phyloP scores from a whole-genome alignment of 1,284 basidiomycete genomes.

The Apiotrichum montevideense region DNA sequence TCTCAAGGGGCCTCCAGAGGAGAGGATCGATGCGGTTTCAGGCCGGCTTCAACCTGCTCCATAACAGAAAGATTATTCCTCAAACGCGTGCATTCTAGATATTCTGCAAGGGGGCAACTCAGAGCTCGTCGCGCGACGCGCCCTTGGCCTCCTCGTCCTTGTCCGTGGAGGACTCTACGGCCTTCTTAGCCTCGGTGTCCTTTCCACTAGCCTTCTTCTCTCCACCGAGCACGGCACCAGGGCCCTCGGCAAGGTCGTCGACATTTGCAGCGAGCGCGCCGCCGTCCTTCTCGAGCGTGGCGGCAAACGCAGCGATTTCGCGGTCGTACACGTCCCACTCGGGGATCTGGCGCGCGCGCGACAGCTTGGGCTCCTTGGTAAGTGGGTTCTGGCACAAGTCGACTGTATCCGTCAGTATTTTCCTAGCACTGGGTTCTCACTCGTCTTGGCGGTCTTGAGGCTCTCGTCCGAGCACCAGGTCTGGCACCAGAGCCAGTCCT shows the following conservation, averaged over 20 bases:
- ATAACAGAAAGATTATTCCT: too few relatives aligned
- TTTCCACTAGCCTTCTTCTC: neutral
- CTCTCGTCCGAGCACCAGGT: constrained; percentile 52
- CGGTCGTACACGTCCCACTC: constrained; percentile 92
- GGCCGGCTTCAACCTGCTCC: too few relatives aligned
- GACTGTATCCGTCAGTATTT: constrained; percentile 55
- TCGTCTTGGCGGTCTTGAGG: constrained; percentile 51
- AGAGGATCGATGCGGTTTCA: too few relatives aligned
- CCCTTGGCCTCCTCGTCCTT: constrained; percentile 4
- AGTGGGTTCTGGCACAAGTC: constrained; percentile 89
- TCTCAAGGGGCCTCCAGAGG: too few relatives aligned
- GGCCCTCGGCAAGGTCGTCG: constrained; percentile 55
- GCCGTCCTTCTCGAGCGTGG: constrained; percentile 49
- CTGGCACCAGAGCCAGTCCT: constrained; percentile 84
- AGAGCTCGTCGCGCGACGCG: constrained; percentile 1
- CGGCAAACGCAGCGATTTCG: constrained; percentile 56
- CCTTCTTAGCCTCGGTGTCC: neutral
- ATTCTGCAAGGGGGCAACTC: too few relatives aligned
- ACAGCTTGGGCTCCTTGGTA: constrained; percentile 95
- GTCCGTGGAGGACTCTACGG: neutral
- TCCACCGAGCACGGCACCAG: neutral
- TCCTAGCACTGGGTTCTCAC: constrained; percentile 8
- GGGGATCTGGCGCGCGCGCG: constrained; percentile 86
- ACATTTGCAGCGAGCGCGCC: constrained; percentile 61
- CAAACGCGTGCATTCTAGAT: too few relatives aligned